Evolutionary conservation across 768 basidiomycete species (phyloP).

Genomic region (Sutorius australiensis): DNA sequence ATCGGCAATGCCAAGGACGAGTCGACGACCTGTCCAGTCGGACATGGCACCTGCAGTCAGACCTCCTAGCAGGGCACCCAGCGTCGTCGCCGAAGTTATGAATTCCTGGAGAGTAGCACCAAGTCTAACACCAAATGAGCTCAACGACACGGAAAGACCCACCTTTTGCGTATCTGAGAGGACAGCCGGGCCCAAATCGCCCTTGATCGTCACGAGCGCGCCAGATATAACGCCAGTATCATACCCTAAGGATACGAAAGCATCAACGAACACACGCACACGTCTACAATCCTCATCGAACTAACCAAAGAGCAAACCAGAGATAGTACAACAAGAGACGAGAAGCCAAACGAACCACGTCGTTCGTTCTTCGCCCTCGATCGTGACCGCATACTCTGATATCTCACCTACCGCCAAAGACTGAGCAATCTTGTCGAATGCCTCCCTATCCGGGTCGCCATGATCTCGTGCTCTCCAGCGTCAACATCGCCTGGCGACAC

Average conservation of each 20-base stretch:
- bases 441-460: neutral
- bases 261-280: neutral
- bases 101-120: slow-evolving; percentile 53
- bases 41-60: slow-evolving; percentile 65
- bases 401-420: slow-evolving; percentile 41
- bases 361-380: slow-evolving; percentile 62
- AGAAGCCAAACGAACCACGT: slow-evolving; percentile 79
- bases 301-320: slow-evolving; percentile 72
- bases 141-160: neutral
- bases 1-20: slow-evolving; percentile 64
- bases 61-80: slow-evolving; percentile 75
- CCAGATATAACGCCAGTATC: slow-evolving; percentile 82
- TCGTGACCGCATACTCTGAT: slow-evolving; percentile 55
- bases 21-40: slow-evolving; percentile 65
- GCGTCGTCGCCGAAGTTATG: slow-evolving; percentile 74
- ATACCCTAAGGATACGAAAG: slow-evolving; percentile 47
- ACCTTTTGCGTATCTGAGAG: slow-evolving; percentile 67
- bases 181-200: slow-evolving; percentile 55
- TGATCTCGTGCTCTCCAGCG: slow-evolving; percentile 1
- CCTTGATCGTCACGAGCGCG: slow-evolving; percentile 69
- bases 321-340: slow-evolving; percentile 70
- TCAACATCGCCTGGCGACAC: neutral
- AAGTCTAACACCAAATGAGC: neutral
- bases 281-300: neutral
- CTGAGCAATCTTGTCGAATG: slow-evolving; percentile 17